Base-by-base conservation (phyloP, 352 stramenopile species). In the Aphanomyces invadans region DNA sequence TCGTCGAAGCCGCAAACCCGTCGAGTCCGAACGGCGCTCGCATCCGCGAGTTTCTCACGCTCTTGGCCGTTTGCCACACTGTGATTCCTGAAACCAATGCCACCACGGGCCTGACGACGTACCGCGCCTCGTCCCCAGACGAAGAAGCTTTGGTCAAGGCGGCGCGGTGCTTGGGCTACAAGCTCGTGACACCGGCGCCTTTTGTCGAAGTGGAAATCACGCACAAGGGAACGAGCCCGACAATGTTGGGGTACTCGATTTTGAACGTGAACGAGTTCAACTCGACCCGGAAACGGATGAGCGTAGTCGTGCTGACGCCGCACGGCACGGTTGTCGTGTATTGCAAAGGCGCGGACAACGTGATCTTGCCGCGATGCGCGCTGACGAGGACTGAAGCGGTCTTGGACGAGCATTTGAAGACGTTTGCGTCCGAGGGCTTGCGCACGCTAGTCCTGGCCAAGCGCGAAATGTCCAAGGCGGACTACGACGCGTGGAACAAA, bases 211-310 rank as follows among this genome's bases (percentile, higher is more conserved):
- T 88, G 9, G 62, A 74, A 15, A 70, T 88, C 25, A 87, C 75
- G 3, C 79, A 68, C 15, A 90, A 83, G 54, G 76, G 68, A 17
- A 72, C 71, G 4, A 33, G 23, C 4, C 69, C 70, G 9, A 33
- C 23, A 7, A 57, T 75, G 3, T 69, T 76, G 2, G 74, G 70
- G 54, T 92, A 88, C 68, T 80, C 72, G 28, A 76, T 93, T 17
- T 67, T 93, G 61, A 87, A 90, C 36, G 83, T 93, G 45, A 88
- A 88, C 68, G 83, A 93, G 56, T 93, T 93, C 70, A 89, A 87
- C 59, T 96, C 84, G 44, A 95, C 85, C 4, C 76, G 93, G 23
- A 98, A 98, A 73, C 81, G 93, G 2, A 98, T 98, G 92, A 96
- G 86, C 5, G 87, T 90, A 2, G 79, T 98, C 26, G 88, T 97